Evolutionary conservation across 495 filamentous ascomycete genomes (phyloP).

Genomic region (Daldinia grandis): DNA sequence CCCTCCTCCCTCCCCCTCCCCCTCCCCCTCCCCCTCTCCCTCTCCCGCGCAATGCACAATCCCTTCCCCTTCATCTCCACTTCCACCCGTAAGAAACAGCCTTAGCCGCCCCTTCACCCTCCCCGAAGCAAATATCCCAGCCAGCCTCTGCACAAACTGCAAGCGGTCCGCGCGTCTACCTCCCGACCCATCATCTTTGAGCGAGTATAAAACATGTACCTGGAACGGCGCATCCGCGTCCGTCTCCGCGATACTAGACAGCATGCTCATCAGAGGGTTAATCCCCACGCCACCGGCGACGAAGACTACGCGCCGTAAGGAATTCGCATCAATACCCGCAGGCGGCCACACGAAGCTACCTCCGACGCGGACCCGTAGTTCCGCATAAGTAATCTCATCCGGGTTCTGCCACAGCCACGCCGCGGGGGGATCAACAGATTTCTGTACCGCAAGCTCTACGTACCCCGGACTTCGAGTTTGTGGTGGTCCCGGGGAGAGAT

Average conservation of each 20-base stretch:
- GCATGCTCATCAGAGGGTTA: slow-evolving; percentile 68
- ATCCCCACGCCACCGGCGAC: slow-evolving; percentile 87
- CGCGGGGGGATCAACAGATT: slow-evolving; percentile 70
- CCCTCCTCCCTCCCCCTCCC: not conserved
- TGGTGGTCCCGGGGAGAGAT: slow-evolving; percentile 45
- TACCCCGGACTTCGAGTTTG: slow-evolving; percentile 49
- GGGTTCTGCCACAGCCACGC: slow-evolving; percentile 75
- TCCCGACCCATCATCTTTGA: slow-evolving; percentile 43
- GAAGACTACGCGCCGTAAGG: slow-evolving; percentile 69
- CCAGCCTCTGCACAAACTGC: slow-evolving; percentile 57
- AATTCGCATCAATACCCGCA: slow-evolving; percentile 46
- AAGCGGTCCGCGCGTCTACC: slow-evolving; percentile 36
- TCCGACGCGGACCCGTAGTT: slow-evolving; percentile 74
- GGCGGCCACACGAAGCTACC: slow-evolving; percentile 84
- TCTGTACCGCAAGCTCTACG: slow-evolving; percentile 79
- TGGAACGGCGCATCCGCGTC: slow-evolving; percentile 27
- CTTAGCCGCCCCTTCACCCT: slow-evolving; percentile 42
- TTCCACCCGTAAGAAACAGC: slow-evolving; percentile 49
- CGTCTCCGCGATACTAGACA: slow-evolving; percentile 47
- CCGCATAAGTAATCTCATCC: slow-evolving; percentile 62
- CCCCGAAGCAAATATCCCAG: slow-evolving; percentile 43
- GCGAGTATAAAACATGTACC: slow-evolving; percentile 52
- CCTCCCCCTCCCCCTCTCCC: not conserved
- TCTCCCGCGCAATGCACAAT: slow-evolving; percentile 35
- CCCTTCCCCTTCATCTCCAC: slow-evolving; percentile 18